These are phyloP conservation scores for Boletellus deceptivus DNA, from an alignment of 1,284 basidiomycete genomes.

Conservation along the genomic window DNA sequence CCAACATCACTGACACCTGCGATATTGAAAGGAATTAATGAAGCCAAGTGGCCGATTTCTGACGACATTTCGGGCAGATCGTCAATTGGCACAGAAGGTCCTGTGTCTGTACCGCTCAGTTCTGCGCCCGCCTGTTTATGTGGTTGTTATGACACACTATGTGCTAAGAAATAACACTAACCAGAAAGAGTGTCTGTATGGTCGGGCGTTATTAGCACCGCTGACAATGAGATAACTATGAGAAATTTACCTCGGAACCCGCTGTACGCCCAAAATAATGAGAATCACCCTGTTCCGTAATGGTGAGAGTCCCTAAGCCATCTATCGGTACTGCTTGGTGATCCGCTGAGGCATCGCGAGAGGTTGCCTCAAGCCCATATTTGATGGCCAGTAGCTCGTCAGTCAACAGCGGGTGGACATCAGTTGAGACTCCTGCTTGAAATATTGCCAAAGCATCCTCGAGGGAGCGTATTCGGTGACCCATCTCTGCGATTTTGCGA, in stretches of 20 bases:
- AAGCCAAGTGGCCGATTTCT: constrained; percentile 45
- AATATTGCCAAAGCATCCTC: constrained; percentile 67
- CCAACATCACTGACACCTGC: constrained; percentile 34
- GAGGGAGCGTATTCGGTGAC: constrained; percentile 66
- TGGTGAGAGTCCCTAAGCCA: constrained; percentile 58
- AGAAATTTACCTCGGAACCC: constrained; percentile 45
- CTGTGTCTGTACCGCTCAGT: constrained; percentile 32
- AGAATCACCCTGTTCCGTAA: constrained; percentile 60
- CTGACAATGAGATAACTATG: background rate
- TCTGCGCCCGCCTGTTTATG: constrained; percentile 49
- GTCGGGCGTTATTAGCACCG: constrained; percentile 9
- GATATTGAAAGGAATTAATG: constrained; percentile 45
- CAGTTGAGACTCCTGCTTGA: constrained; percentile 57
- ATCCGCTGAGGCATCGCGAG: constrained; percentile 26
- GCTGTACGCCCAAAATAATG: constrained; percentile 69
- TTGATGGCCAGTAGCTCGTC: constrained; percentile 63
- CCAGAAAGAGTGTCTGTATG: constrained; percentile 28
- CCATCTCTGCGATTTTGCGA: constrained; percentile 68
- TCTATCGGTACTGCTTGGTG: constrained; percentile 37
- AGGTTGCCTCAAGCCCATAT: constrained; percentile 45
- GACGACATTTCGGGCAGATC: constrained; percentile 34
- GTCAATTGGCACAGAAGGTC: constrained; percentile 31
- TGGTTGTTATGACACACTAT: constrained; percentile 5
- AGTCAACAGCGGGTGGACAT: constrained; percentile 61
- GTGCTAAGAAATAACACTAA: constrained; percentile 19